Evolutionary conservation across 1,139 yeast species (phyloP), one percentile per base, ranked within the genome.

Genomic region (Suhomyces atakaporum): DNA sequence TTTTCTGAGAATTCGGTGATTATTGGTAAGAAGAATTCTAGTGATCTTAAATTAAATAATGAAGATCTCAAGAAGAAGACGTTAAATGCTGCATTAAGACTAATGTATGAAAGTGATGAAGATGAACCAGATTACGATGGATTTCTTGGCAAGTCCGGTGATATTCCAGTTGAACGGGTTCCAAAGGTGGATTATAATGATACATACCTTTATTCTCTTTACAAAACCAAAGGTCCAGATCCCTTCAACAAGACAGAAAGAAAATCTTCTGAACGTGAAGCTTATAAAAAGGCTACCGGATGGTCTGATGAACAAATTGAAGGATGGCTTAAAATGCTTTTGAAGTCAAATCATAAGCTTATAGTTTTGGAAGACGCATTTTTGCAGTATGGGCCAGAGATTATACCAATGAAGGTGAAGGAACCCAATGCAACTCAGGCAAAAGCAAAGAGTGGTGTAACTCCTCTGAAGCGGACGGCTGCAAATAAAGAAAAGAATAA

Each of bases 231-330:
- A 31, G 82, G 83, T 0, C 61, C 62, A 2, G 51, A 41, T 1
- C 51, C 66, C 8, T 82, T 90, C 45, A 72, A 63, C 7, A 70
- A 76, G 42, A 46, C 62, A 0, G 58, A 67, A 5, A 67, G 96
- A 40, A 78, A 80, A 34, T 53, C 81, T 0, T 60, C 68, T 25
- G 58, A 53, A 7, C 69, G 97, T 39, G 62, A 64, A 19, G 75
- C 71, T 15, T 61, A 88, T 51, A 77, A 73, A 46, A 53, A 58
- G 11, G 63, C 65, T 25, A 75, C 82, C 0, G 68, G 68, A 1
- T 86, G 95, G 96, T 69, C 89, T 0, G 92, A 89, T 56, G 96
- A 87, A 53, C 95, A 88, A 56, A 77, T 90, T 30, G 97, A 90
- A 65, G 96, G 96, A 0, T 90, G 97, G 97, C 83, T 84, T 1